These are phyloP conservation scores for Ceratocystis destructans DNA, from an alignment of 2,329 filamentous ascomycete species.

Conservation along the genomic window DNA sequence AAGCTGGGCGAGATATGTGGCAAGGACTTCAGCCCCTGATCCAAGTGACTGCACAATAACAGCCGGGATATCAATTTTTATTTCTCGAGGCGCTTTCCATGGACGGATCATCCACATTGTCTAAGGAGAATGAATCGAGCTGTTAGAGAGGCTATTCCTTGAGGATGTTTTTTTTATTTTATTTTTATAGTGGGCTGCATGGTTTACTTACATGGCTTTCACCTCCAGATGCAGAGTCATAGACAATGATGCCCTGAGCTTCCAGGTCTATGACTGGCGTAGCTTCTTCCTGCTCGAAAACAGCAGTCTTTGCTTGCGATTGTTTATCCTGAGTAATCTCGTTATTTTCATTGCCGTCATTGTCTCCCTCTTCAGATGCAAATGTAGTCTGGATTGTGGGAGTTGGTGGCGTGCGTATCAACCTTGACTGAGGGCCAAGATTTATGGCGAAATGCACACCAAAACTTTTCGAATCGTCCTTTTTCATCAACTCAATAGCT, in stretches of 20 bases:
- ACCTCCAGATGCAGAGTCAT: constrained; percentile 71
- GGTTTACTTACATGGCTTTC: constrained; percentile 67
- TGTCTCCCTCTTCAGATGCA: constrained; percentile 18
- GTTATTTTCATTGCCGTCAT: constrained; percentile 27
- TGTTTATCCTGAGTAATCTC: not conserved
- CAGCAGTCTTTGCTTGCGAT: constrained; percentile 24
- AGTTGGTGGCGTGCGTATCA: constrained; percentile 11
- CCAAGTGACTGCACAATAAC: constrained; percentile 86
- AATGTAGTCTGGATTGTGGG: constrained; percentile 27
- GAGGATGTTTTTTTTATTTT: not conserved
- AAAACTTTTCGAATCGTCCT: constrained; percentile 84
- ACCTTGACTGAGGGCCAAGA: constrained; percentile 49
- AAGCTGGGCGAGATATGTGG: constrained; percentile 79
- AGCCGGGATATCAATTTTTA: constrained; percentile 85
- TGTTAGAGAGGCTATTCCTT: not conserved
- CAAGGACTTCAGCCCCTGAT: constrained; percentile 85
- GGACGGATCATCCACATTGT: constrained; percentile 99
- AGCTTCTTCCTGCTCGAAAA: constrained; percentile 33
- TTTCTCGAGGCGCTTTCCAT: constrained; percentile 73
- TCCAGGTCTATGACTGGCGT: constrained; percentile 56
- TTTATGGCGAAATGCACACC: constrained; percentile 69
- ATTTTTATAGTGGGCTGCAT: not conserved
- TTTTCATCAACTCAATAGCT: constrained; percentile 75
- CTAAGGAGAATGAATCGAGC: constrained; percentile 34
- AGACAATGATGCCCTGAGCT: constrained; percentile 96